phyloP scores from a whole-genome alignment of 2,329 filamentous ascomycete species.

The Fusarium buharicum region DNA sequence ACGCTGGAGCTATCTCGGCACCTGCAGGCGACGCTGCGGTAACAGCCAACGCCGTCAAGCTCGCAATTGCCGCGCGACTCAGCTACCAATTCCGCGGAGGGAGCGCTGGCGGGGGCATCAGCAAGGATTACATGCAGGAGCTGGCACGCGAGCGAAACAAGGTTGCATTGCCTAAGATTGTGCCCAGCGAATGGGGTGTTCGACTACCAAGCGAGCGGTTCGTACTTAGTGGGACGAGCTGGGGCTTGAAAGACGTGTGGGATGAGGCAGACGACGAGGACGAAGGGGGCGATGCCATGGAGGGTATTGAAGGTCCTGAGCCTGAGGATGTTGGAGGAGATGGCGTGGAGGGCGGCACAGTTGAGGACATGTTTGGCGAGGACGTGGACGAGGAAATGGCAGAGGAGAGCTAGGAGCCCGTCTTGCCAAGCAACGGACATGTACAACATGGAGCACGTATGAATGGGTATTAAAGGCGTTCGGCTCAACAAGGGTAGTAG shows the following conservation, averaged over 20 bases:
- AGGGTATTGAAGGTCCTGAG: constrained; percentile 56
- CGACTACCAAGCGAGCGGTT: constrained; percentile 74
- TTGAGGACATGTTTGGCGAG: constrained; percentile 66
- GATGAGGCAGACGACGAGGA: constrained; percentile 59
- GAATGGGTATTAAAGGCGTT: constrained; percentile 39
- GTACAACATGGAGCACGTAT: constrained; percentile 9
- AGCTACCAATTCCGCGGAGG: constrained; percentile 74
- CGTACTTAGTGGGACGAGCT: constrained; percentile 72
- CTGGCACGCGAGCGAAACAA: constrained; percentile 78
- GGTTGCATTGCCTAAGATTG: constrained; percentile 70
- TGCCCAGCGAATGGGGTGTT: constrained; percentile 74
- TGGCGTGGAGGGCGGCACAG: constrained; percentile 60
- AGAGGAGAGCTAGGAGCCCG: constrained; percentile 48
- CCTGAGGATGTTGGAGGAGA: constrained; percentile 58
- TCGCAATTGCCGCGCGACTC: constrained; percentile 76
- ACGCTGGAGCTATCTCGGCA: constrained; percentile 60
- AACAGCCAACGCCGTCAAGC: constrained; percentile 72
- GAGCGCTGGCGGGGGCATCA: constrained; percentile 63
- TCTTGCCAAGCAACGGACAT: constrained; percentile 11
- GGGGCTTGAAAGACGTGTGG: constrained; percentile 71
- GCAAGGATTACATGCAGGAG: constrained; percentile 81
- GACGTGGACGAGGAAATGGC: constrained; percentile 68
- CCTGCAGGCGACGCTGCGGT: constrained; percentile 67
- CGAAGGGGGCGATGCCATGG: constrained; percentile 60
- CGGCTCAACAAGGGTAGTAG: constrained; percentile 2